Base-by-base conservation (phyloP, 352 stramenopile genomes). In the Phytophthora hybrid region DNA sequence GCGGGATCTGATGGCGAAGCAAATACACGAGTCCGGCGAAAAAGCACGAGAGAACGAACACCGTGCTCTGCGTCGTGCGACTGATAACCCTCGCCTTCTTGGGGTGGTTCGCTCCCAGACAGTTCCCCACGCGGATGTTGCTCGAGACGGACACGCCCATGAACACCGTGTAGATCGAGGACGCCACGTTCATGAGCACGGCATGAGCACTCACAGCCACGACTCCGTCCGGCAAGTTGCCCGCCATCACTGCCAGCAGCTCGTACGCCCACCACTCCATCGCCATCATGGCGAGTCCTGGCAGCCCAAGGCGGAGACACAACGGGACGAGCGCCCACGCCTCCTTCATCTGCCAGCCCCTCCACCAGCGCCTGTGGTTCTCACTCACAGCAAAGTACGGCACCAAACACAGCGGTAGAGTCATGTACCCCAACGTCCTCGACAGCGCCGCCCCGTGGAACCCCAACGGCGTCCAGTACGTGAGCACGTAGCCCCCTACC, bases 251-350 rank as follows among this genome's bases (percentile, higher is more conserved):
- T 9, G 87, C 82, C 10, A 96, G 75, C 5, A 91, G 37, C 65
- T 94, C 88, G 66, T 93, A 95, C 8, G 89, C 87, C 83, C 83
- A 92, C 90, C 89, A 95, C 72, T 92, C 82, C 71, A 96, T 88
- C 19, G 78, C 69, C 58, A 96, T 74, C 80, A 94, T 91, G 0
- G 82, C 44, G 34, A 93, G 73, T 8, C 76, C 77, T 1, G 87
- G 79, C 0, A 92, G 39, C 0, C 83, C 84, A 0, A 94, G 69
- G 19, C 69, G 68, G 8, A 91, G 66, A 71, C 93, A 95, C 49
- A 92, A 49, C 4, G 74, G 69, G 4, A 87, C 74, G 29, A 84
- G 73, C 16, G 77, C 70, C 66, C 71, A 79, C 11, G 81, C 77
- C 26, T 78, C 63, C 16, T 79, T 69, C 39, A 89, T 21, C 32